Evolutionary conservation across 2,329 filamentous ascomycete genomes (phyloP), one percentile per base, ranked within the genome.

Genomic region (Aciculosporium take): DNA sequence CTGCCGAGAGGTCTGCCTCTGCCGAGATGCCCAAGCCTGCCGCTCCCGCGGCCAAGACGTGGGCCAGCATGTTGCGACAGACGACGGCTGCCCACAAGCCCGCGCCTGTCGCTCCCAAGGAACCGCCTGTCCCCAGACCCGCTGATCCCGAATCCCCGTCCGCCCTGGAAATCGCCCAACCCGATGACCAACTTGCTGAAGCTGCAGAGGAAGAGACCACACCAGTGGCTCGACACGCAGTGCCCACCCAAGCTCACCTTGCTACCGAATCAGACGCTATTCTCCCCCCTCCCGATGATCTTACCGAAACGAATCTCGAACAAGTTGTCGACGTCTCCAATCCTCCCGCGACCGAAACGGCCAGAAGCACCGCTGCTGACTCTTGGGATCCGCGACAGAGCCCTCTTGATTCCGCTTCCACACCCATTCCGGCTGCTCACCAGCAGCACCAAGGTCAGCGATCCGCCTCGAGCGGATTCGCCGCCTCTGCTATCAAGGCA

Each of bases 291-390:
- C 74, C 84, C 20, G 85, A 87, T 59, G 79, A 88, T 54, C 74
- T 96, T 49, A 96, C 89, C 23, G 80, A 89, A 65, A 81, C 80
- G 52, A 96, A 96, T 63, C 81, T 96, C 44, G 88, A 94, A 60
- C 84, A 89, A 63, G 72, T 96, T 51, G 81, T 79, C 49, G 88
- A 95, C 64, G 73, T 72, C 42, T 94, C 89, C 33, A 68, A 77
- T 43, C 83, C 85, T 31, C 76, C 81, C 17, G 73, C 80, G 36
- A 89, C 84, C 41, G 82, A 80, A 50, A 95, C 89, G 36, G 84
- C 78, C 49, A 86, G 84, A 48, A 95, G 88, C 71, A 94, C 88
- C 45, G 71, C 85, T 49, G 84, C 86, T 51, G 91, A 89, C 61
- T 87, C 85, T 15, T 80, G 83, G 68, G 85, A 94, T 56, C 75